Percentiles rank a stretch among this genome's conserved stretches.
Conservation (phyloP, 805 yeast genomes). For the Yarrowia keelungensis region DNA sequence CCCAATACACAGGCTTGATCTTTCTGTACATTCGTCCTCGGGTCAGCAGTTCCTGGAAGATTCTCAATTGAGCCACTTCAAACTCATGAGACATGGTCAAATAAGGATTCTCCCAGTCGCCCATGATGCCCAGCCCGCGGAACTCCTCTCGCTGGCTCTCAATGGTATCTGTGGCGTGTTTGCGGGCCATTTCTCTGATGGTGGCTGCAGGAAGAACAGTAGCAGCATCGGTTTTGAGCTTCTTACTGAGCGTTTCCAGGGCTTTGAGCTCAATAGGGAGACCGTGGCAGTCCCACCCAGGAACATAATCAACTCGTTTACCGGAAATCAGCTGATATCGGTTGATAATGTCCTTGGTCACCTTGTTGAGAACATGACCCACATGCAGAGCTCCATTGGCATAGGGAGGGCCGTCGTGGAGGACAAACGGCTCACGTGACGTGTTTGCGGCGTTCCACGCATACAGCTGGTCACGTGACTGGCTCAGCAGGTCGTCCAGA, state of each 20-base stretch:
- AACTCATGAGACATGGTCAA: constrained; percentile 72
- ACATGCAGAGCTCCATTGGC: constrained; percentile 94
- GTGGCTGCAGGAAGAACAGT: constrained; percentile 57
- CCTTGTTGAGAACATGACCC: constrained; percentile 91
- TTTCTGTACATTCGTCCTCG: constrained; percentile 79
- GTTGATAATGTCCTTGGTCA: constrained; percentile 83
- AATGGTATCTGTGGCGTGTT: constrained; percentile 74
- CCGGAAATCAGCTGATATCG: constrained; percentile 72
- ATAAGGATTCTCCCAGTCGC: constrained; percentile 79
- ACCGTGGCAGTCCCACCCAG: constrained; percentile 99
- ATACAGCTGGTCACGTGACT: constrained; percentile 59
- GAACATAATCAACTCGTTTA: constrained; percentile 70
- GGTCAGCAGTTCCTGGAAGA: constrained; percentile 70
- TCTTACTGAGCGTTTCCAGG: constrained; percentile 55
- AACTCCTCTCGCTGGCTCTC: constrained; percentile 69
- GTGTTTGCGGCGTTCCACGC: constrained; percentile 51
- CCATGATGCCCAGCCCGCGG: constrained; percentile 75
- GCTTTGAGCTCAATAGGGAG: constrained; percentile 94
- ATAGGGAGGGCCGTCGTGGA: constrained; percentile 99
- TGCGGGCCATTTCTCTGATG: constrained; percentile 68
- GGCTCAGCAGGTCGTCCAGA: constrained; percentile 5
- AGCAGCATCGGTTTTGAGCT: constrained; percentile 50
- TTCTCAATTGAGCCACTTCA: constrained; percentile 74
- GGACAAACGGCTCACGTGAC: constrained; percentile 58
- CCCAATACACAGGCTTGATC: constrained; percentile 97